A percentile compares a stretch with the other conserved stretches of the same genome.
Evolutionary conservation across 805 yeast genomes (phyloP).

Genomic region (Candida pseudoglaebosa): DNA sequence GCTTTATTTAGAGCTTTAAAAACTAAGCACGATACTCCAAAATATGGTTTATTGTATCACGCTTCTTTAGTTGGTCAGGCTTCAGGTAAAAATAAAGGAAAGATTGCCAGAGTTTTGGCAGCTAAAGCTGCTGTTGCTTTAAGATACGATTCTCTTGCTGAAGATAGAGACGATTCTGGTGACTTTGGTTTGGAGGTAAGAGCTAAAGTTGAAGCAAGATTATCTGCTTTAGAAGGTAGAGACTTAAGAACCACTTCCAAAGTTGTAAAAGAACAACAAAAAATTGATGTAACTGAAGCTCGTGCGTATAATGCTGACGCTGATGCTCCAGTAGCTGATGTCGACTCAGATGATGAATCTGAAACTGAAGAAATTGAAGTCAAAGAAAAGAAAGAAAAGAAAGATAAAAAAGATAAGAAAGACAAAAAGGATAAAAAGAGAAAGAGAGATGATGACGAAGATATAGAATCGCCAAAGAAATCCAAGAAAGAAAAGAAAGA

Average conservation of each 20-base stretch:
- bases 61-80: slow-evolving; percentile 98
- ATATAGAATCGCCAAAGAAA: slow-evolving; percentile 22
- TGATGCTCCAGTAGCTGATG: slow-evolving; percentile 54
- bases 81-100: slow-evolving; percentile 96
- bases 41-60: slow-evolving; percentile 94
- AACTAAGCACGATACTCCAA: slow-evolving; percentile 98
- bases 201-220: slow-evolving; percentile 89
- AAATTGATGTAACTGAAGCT: slow-evolving; percentile 81
- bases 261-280: slow-evolving; percentile 76
- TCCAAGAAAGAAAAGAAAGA: slow-evolving; percentile 26
- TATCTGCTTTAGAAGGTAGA: slow-evolving; percentile 94
- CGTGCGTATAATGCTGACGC: slow-evolving; percentile 94
- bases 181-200: slow-evolving; percentile 89
- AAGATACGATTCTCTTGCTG: slow-evolving; percentile 95
- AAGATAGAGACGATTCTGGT: slow-evolving; percentile 94
- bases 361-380: slow-evolving; percentile 27
- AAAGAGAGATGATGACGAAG: slow-evolving; percentile 19
- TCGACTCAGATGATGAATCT: slow-evolving; percentile 30
- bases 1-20: slow-evolving; percentile 97
- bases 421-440: slow-evolving; percentile 23
- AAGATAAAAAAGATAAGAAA: slow-evolving; percentile 25
- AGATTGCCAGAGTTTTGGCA: slow-evolving; percentile 96
- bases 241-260: slow-evolving; percentile 87
- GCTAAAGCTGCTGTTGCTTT: slow-evolving; percentile 97
- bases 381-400: slow-evolving; percentile 27